phyloP scores from a whole-genome alignment of 345 rosid species.

The Kandelia obovata region DNA sequence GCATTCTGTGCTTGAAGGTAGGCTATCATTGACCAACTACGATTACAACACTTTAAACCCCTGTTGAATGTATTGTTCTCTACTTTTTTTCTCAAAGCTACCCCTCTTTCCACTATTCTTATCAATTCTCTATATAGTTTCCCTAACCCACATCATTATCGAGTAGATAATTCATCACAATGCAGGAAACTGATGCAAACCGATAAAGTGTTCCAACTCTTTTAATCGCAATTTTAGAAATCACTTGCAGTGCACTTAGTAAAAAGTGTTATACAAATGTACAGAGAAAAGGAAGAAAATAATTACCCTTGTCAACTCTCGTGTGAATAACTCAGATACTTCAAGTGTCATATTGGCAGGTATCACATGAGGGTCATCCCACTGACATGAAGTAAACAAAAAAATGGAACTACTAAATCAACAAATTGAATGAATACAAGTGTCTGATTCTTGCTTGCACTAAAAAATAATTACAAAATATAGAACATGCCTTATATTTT shows the following conservation, averaged over 20 bases:
- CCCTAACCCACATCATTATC: no score
- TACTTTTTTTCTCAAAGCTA: no score
- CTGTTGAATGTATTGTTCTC: no score
- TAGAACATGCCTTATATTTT: conserved; percentile 64
- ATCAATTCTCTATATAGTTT: no score
- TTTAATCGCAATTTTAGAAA: no score
- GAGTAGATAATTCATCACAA: no score
- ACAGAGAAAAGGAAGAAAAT: conserved; percentile 16
- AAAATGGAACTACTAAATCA: conserved; percentile 10
- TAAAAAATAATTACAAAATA: conserved; percentile 3
- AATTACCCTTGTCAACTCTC: conserved; percentile 83
- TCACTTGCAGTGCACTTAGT: neutral
- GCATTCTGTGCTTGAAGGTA: no score
- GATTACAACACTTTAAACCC: no score
- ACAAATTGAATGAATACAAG: neutral
- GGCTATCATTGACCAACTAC: no score
- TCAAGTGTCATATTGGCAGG: conserved; percentile 85
- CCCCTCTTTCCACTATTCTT: no score
- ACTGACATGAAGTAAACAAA: conserved; percentile 36
- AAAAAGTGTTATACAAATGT: neutral
- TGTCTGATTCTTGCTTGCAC: neutral
- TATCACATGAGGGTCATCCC: conserved; percentile 87
- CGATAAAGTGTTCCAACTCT: no score
- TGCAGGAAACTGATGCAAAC: no score
- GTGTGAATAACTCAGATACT: conserved; percentile 86